Conservation (phyloP, 2,329 filamentous ascomycete genomes). For the Beauveria bassiana region DNA sequence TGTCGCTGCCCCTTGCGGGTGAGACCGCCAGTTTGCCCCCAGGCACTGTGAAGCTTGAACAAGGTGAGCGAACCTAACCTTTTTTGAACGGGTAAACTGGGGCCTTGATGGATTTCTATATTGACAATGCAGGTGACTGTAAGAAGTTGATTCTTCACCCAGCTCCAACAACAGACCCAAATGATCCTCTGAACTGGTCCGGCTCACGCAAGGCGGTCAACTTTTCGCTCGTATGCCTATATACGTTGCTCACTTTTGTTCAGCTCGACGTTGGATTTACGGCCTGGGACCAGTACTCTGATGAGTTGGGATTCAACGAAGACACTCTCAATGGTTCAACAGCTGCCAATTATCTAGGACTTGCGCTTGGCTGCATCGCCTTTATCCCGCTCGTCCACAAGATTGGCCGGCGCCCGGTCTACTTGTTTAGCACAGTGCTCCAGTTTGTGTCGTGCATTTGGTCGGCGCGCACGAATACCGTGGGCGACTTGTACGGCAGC, state of each 20-base stretch:
- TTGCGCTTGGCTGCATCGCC: constrained; percentile 17
- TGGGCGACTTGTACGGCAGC: constrained; percentile 33
- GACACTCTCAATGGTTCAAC: constrained; percentile 10
- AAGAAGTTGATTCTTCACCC: constrained; percentile 17
- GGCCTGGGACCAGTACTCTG: constrained; percentile 6
- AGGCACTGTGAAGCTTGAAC: constrained; percentile 1
- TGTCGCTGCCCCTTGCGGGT: neutral
- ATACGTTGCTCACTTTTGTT: constrained; percentile 26
- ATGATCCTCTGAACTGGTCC: constrained; percentile 60
- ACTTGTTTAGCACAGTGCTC: constrained; percentile 28
- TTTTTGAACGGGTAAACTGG: neutral
- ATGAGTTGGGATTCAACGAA: constrained; percentile 7
- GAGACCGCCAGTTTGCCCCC: neutral
- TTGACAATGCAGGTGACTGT: neutral
- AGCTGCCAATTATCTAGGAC: constrained; percentile 13
- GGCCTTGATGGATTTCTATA: too few relatives aligned
- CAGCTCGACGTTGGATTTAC: constrained; percentile 11
- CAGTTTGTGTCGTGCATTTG: constrained; percentile 30
- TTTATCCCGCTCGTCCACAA: constrained; percentile 19
- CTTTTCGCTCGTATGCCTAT: constrained; percentile 28
- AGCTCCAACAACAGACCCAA: constrained; percentile 22
- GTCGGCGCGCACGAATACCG: constrained; percentile 33
- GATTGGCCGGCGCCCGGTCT: constrained; percentile 18
- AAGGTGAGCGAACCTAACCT: neutral
- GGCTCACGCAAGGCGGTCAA: constrained; percentile 14